A percentile compares a stretch with the other conserved stretches of the same genome.
Evolutionary conservation across 2,329 filamentous ascomycete species (phyloP).

Genomic region (Zelopaecilomyces penicillatus): DNA sequence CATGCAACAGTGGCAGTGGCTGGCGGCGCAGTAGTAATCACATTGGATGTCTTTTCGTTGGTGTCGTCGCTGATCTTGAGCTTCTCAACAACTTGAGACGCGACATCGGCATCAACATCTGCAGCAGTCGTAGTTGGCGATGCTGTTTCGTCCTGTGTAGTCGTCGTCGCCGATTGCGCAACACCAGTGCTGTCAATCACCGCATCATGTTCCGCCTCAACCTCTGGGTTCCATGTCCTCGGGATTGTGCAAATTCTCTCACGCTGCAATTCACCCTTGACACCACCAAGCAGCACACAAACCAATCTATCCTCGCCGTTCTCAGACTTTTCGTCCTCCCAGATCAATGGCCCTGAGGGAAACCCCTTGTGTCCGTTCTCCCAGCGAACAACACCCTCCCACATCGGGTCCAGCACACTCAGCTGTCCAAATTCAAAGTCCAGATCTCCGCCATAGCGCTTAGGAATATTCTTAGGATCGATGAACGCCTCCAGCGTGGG

Average conservation of each 20-base stretch:
- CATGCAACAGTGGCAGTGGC: constrained; percentile 1
- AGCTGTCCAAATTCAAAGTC: constrained; percentile 74
- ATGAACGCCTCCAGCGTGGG: constrained; percentile 75
- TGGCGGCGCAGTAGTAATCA: constrained; percentile 1
- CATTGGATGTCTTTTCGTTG: constrained; percentile 1
- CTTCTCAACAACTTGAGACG: constrained; percentile 22
- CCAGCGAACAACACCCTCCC: constrained; percentile 43
- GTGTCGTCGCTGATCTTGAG: constrained; percentile 22
- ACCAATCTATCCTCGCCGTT: constrained; percentile 38
- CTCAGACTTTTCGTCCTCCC: constrained; percentile 39
- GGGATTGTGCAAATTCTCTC: constrained; percentile 45
- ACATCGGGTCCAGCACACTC: constrained; percentile 60
- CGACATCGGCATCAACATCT: constrained; percentile 19
- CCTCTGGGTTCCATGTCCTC: constrained; percentile 23
- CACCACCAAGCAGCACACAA: constrained; percentile 45
- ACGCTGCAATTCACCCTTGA: constrained; percentile 34
- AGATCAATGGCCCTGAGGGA: constrained; percentile 48
- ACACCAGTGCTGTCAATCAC: not conserved
- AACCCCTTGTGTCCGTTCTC: constrained; percentile 45
- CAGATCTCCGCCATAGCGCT: constrained; percentile 79
- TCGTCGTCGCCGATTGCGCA: constrained; percentile 1
- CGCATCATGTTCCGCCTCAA: constrained; percentile 1
- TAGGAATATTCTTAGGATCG: constrained; percentile 73
- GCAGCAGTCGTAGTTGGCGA: constrained; percentile 4
- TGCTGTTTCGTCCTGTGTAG: constrained; percentile 5